Evolutionary conservation across 2,329 filamentous ascomycete species (phyloP).

Genomic region (Colletotrichum musicola): DNA sequence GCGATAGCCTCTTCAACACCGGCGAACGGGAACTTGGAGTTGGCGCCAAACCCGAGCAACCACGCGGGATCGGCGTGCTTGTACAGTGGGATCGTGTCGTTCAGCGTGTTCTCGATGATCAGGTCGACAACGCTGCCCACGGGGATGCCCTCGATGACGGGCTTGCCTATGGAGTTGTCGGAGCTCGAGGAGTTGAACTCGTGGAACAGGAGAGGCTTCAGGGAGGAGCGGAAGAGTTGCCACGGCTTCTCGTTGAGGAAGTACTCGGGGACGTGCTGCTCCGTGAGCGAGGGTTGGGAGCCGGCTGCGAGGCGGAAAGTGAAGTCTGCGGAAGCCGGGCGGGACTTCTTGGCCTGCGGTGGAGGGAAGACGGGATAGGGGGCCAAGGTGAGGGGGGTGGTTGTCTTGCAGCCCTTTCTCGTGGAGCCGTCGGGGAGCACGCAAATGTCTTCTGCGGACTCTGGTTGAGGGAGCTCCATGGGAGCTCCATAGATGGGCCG

Average conservation of each 20-base stretch:
- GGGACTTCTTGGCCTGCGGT: slow-evolving; percentile 30
- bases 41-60: slow-evolving; percentile 36
- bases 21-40: slow-evolving; percentile 19
- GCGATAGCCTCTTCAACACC: slow-evolving; percentile 24
- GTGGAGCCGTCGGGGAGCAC: slow-evolving; percentile 38
- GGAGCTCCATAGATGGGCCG: slow-evolving; percentile 39
- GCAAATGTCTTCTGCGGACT: slow-evolving; percentile 27
- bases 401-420: slow-evolving; percentile 28
- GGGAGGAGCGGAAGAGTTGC: slow-evolving; percentile 34
- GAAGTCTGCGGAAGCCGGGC: slow-evolving; percentile 32
- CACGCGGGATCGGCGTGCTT: slow-evolving; percentile 42
- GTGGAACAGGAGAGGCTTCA: slow-evolving; percentile 40
- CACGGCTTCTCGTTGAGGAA: slow-evolving; percentile 37
- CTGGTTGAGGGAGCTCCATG: slow-evolving; percentile 37
- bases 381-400: not conserved
- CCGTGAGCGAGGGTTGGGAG: slow-evolving; percentile 19
- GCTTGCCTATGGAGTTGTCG: slow-evolving; percentile 5
- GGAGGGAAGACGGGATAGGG: slow-evolving; percentile 34
- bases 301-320: slow-evolving; percentile 26
- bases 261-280: slow-evolving; percentile 14
- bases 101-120: slow-evolving; percentile 29
- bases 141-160: slow-evolving; percentile 15
- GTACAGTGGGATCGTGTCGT: slow-evolving; percentile 39
- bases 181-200: not conserved
- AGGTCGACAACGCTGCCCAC: slow-evolving; percentile 39